Percentiles rank a stretch among this genome's conserved stretches.
phyloP scores from a whole-genome alignment of 306 rosid species.

The Dalbergia cultrata region DNA sequence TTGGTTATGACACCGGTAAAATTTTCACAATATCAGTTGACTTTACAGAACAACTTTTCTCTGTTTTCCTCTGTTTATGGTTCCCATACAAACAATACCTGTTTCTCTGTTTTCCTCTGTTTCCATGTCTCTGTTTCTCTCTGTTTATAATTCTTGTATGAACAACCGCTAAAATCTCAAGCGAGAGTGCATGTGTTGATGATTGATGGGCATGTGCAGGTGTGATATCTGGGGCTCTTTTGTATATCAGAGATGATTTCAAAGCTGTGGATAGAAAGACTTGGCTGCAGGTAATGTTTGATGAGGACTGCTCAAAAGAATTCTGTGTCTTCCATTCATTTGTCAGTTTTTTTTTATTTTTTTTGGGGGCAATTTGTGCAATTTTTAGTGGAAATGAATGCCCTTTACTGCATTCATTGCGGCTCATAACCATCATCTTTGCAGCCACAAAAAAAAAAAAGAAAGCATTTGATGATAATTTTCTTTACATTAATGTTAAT shows the following conservation, averaged over 20 bases:
- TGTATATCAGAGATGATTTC: conserved; percentile 72
- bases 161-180: neutral
- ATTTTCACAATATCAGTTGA: neutral
- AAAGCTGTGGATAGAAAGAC: conserved; percentile 58
- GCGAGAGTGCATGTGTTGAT: neutral
- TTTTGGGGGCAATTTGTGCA: neutral
- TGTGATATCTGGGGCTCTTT: conserved; percentile 75
- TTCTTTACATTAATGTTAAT: neutral
- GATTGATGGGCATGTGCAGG: conserved; percentile 53
- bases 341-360: neutral
- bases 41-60: no score
- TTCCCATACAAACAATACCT: neutral
- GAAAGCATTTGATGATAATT: neutral
- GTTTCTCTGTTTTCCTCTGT: neutral
- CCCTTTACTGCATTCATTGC: neutral
- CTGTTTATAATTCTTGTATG: neutral
- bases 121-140: neutral
- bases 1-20: conserved; percentile 61
- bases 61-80: neutral
- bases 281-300: conserved; percentile 62
- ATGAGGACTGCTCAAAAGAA: neutral
- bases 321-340: neutral
- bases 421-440: neutral
- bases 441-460: neutral
- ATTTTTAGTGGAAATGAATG: conserved; percentile 7